A percentile compares a stretch with the other conserved stretches of the same genome.
Evolutionary conservation across 805 yeast species (phyloP).

Genomic region (Novakomyces olei): DNA sequence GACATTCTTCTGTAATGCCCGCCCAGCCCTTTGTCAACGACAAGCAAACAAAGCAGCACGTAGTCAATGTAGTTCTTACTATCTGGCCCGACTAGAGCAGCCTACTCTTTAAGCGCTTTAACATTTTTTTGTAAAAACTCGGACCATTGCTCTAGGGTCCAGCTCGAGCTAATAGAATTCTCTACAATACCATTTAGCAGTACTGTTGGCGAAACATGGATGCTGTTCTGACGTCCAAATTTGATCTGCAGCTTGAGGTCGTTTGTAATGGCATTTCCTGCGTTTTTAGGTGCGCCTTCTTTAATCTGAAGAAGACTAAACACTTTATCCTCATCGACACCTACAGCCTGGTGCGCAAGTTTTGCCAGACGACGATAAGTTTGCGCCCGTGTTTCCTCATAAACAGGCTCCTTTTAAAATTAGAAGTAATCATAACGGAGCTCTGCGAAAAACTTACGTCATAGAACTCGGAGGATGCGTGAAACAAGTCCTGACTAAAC

Average conservation of each 20-base stretch:
- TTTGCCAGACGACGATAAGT: slow-evolving; percentile 31
- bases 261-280: no score
- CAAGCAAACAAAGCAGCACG: no score
- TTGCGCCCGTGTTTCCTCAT: slow-evolving; percentile 31
- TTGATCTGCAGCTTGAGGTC: slow-evolving; percentile 53
- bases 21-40: no score
- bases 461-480: no score
- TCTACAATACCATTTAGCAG: slow-evolving; percentile 43
- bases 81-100: no score
- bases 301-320: slow-evolving; percentile 16
- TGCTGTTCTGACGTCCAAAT: slow-evolving; percentile 53
- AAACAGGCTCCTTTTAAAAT: no score
- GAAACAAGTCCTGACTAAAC: slow-evolving; percentile 32
- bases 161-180: slow-evolving; percentile 38
- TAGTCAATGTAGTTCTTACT: no score
- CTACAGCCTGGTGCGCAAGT: slow-evolving; percentile 23
- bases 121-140: slow-evolving; percentile 8
- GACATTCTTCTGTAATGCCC: no score
- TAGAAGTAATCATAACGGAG: no score
- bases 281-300: no score
- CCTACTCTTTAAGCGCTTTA: no score
- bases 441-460: no score
- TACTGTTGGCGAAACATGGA: slow-evolving; percentile 73
- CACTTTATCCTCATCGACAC: slow-evolving; percentile 20
- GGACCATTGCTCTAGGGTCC: slow-evolving; percentile 25